Evolutionary conservation across 2,329 filamentous ascomycete genomes (phyloP), one percentile per base, ranked within the genome.

Genomic region (Zarea fungicola): DNA sequence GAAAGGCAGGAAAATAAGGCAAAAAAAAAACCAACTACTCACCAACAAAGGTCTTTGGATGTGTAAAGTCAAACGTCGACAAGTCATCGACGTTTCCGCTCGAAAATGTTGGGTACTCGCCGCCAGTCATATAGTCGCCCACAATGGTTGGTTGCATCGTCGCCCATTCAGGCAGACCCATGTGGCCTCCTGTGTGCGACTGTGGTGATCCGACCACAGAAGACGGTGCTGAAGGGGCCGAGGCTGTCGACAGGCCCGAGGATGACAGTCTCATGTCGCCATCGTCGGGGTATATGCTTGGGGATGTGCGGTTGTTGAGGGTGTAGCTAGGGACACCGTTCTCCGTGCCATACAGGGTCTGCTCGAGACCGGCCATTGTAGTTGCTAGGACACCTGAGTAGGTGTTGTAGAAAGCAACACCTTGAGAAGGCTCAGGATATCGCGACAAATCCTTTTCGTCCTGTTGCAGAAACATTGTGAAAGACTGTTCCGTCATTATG

Each of bases 171-270:
- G 81, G 72, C 58, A 72, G 71, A 52, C 78, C 78, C 54, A 77
- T 66, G 56, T 78, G 78, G 49, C 76, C 75, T n/a, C n/a, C n/a
- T 8, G 45, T 48, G 54, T 78, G 76, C 2, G 82, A 83, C 58
- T 81, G 79, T 22, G 84, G 84, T 19, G 84, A 87, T 49, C 82
- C 82, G 53, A 83, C 77, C 47, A 79, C 80, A 8, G 84, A 87
- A 1, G 83, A 86, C 6, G 83, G 73, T 4, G 80, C 80, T 44
- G 84, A 87, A 45, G 71, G 78, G 49, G 67, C 83, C 51, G 80
- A 85, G 21, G 74, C 75, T 52, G 76, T 81, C 52, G 76, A 89
- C 53, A 77, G 74, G 60, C 75, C 81, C 44, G 76, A 84, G 25
- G 75, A 78, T 14, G 75, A 72, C 21, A 76, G 60, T 51, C 68